Evolutionary conservation across 1,139 yeast genomes (phyloP).

Genomic region (Pichia norvegensis): DNA sequence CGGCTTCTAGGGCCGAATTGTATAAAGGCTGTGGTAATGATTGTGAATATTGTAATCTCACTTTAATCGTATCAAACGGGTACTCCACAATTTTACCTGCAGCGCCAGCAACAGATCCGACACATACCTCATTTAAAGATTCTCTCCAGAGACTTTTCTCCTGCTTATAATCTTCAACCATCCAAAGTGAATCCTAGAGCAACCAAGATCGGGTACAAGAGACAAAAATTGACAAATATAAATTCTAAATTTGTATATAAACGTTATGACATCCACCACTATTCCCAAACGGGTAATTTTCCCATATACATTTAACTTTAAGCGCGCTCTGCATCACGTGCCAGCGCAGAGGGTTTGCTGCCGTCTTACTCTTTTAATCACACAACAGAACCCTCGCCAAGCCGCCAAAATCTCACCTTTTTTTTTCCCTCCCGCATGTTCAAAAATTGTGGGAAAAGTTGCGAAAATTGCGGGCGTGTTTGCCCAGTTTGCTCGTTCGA

Average conservation of each 20-base stretch:
- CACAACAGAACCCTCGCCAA: background rate
- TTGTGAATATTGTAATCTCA: slow-evolving; percentile 67
- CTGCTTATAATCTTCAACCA: background rate
- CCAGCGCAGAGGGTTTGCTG: slow-evolving; percentile 2
- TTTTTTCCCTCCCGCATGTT: no score
- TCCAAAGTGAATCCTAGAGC: no score
- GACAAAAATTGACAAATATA: no score
- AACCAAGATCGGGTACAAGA: no score
- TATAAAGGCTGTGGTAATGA: slow-evolving; percentile 39
- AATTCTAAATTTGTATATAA: no score
- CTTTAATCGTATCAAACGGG: slow-evolving; percentile 91
- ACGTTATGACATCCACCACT: no score
- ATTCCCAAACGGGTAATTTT: background rate
- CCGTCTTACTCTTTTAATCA: background rate
- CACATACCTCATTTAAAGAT: slow-evolving; percentile 23
- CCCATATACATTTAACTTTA: background rate
- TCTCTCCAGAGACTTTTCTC: slow-evolving; percentile 17
- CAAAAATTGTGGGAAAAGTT: no score
- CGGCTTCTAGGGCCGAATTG: slow-evolving; percentile 51
- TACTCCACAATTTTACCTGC: slow-evolving; percentile 79
- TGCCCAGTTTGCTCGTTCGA: no score
- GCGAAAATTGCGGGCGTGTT: no score
- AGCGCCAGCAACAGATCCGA: slow-evolving; percentile 64
- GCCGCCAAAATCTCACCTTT: background rate
- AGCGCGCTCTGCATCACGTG: slow-evolving; percentile 6